Percentiles rank a stretch among this genome's conserved stretches.
Evolutionary conservation across 352 stramenopile species (phyloP).

Genomic region (Pythium graminicola): DNA sequence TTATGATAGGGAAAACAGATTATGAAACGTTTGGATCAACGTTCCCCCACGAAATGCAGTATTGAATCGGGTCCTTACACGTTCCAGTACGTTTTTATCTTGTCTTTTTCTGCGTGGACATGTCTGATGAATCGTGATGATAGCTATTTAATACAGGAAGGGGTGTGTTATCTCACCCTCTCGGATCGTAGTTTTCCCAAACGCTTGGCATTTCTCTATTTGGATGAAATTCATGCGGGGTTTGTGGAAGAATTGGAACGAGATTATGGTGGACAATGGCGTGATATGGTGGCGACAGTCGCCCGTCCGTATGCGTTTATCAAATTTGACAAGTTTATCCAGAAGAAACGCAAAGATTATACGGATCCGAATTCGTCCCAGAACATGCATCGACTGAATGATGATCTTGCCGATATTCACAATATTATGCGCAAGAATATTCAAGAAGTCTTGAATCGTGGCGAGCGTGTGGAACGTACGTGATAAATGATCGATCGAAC

Average conservation of each 20-base stretch:
- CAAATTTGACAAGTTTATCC: slow-evolving; percentile 98
- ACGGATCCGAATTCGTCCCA: slow-evolving; percentile 92
- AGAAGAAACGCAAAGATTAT: slow-evolving; percentile 97
- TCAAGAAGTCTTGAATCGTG: slow-evolving; percentile 91
- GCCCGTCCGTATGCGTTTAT: slow-evolving; percentile 98
- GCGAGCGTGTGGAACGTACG: slow-evolving; percentile 82
- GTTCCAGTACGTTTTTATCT: slow-evolving; percentile 75
- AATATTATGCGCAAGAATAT: slow-evolving; percentile 99
- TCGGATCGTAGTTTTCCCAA: slow-evolving; percentile 96
- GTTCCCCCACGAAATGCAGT: slow-evolving; percentile 91
- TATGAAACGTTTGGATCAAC: slow-evolving; percentile 88
- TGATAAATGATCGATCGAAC: neutral
- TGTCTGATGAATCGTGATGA: neutral
- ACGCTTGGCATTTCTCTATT: slow-evolving; percentile 95
- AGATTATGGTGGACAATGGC: slow-evolving; percentile 89
- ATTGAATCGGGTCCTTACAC: slow-evolving; percentile 90
- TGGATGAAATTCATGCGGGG: slow-evolving; percentile 92
- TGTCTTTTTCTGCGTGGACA: neutral
- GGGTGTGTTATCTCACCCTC: slow-evolving; percentile 96
- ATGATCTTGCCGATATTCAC: slow-evolving; percentile 97
- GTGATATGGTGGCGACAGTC: slow-evolving; percentile 91
- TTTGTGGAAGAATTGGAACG: slow-evolving; percentile 94
- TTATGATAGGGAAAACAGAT: slow-evolving; percentile 85
- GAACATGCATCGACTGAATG: slow-evolving; percentile 95
- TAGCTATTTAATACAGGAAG: slow-evolving; percentile 96